phyloP scores from a whole-genome alignment of 805 yeast genomes.

The Wickerhamiella kazuoi region DNA sequence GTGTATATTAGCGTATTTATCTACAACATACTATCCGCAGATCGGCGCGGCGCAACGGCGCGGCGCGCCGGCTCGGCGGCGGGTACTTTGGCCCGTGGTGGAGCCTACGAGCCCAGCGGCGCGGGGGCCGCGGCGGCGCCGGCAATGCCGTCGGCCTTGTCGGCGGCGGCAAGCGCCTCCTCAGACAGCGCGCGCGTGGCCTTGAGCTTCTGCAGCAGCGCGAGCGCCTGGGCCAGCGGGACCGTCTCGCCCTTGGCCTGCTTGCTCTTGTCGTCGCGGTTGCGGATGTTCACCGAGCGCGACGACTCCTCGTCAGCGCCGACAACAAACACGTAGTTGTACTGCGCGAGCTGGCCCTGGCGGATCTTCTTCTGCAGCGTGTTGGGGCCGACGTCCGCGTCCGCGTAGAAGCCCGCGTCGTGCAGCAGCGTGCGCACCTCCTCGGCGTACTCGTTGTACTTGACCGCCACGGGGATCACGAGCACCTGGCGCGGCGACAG shows the following conservation, averaged over 20 bases:
- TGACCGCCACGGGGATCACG: slow-evolving; percentile 93
- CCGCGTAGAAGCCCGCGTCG: slow-evolving; percentile 70
- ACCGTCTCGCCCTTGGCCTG: slow-evolving; percentile 81
- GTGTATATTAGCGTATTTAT: too few relatives aligned
- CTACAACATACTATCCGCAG: too few relatives aligned
- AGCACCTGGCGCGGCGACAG: slow-evolving; percentile 96
- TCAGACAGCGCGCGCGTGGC: slow-evolving; percentile 42
- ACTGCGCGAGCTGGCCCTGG: slow-evolving; percentile 84
- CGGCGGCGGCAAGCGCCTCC: slow-evolving; percentile 27
- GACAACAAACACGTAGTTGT: slow-evolving; percentile 89
- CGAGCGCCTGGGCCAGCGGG: slow-evolving; percentile 50
- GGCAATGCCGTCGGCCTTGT: too few relatives aligned
- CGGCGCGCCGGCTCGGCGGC: too few relatives aligned
- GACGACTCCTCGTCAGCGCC: slow-evolving; percentile 84
- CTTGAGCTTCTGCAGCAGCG: slow-evolving; percentile 49
- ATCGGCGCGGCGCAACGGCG: too few relatives aligned
- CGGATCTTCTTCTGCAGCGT: slow-evolving; percentile 97
- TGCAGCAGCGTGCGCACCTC: slow-evolving; percentile 47
- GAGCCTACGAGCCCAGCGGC: too few relatives aligned
- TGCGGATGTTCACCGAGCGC: slow-evolving; percentile 80
- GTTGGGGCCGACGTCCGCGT: slow-evolving; percentile 84
- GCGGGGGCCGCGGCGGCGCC: too few relatives aligned
- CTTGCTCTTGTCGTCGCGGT: slow-evolving; percentile 82
- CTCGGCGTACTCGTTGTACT: slow-evolving; percentile 79
- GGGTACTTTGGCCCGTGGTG: too few relatives aligned